Evolutionary conservation across 805 yeast genomes (phyloP), one percentile per base, ranked within the genome.

Genomic region (Kodamaea restingae): DNA sequence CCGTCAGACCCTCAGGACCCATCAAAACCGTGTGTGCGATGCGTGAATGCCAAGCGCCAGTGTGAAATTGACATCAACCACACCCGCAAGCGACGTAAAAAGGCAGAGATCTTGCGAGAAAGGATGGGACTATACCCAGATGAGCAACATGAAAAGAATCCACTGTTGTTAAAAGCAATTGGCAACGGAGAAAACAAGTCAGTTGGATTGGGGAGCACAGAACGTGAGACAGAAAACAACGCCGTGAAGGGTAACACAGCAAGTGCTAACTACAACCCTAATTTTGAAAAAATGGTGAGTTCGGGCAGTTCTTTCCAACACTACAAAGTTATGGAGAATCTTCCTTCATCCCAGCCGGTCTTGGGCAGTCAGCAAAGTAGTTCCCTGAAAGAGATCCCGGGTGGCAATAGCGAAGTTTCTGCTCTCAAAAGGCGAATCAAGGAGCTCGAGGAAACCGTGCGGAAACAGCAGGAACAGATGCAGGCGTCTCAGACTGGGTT

Each of bases 31-130:
- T 88, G 97, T 60, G 62, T 74, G 9, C 70, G 96, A 30, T 88
- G 97, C 54, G 45, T 75, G 17, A 84, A 79, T 55, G 70, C 82
- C 20, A 71, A 74, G 29, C 70, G 79, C 45, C 59, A 58, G 24
- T 88, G 97, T 61, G 80, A 78, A 43, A 78, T 83, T 39, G 88
- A 85, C 48, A 53, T 76, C 11, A 71, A 76, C 12, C 84, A 78
- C 38, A 65, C 80, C 7, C 68, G 81, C 31, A 77, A 82, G 48
- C 61, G 67, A 44, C 55, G 67, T 47, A 67, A 59, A 44, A 61
- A 57, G 46, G 53, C 59, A 1, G 62, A 52, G 30, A 50, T 55
- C 39, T 52, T 57, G 57, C 20, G 58, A 59, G 17, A 67, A 15
- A 7, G 28, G 52, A 26, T 2, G 26, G 15, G 15, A 11, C 30